These are phyloP conservation scores for Penicillium decumbens DNA, from an alignment of 2,329 filamentous ascomycete genomes.

Conservation along the genomic window DNA sequence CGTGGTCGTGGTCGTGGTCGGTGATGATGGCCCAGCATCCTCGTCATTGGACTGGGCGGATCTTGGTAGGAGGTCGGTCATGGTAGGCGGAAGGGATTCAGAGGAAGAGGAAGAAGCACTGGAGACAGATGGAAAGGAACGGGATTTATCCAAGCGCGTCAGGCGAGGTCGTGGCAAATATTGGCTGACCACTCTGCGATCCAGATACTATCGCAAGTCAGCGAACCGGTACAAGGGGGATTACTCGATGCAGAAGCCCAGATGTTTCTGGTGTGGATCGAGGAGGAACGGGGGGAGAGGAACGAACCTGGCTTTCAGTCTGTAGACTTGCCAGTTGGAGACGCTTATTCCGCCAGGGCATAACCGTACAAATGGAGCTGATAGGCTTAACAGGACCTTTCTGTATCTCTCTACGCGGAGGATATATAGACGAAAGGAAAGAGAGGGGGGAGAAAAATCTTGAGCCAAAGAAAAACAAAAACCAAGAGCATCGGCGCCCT, in stretches of 20 bases:
- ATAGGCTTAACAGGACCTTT: not conserved
- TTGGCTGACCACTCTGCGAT: conserved; percentile 13
- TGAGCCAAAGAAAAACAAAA: not conserved
- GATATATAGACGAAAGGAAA: not conserved
- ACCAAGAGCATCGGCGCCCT: not conserved
- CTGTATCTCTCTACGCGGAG: not conserved
- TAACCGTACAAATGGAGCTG: not conserved
- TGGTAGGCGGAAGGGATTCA: conserved; percentile 1
- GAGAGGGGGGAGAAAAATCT: not conserved
- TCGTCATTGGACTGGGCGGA: not conserved
- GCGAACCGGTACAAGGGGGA: not conserved
- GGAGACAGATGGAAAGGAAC: conserved; percentile 4
- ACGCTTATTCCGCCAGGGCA: conserved; percentile 6
- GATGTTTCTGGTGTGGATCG: not conserved
- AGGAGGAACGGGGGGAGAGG: no score
- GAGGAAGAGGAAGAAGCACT: conserved; percentile 9
- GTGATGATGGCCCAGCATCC: not conserved
- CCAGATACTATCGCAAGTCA: conserved; percentile 4
- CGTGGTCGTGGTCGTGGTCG: not conserved
- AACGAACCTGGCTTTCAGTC: conserved; percentile 6
- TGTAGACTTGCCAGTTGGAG: conserved; percentile 4
- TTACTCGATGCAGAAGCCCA: conserved; percentile 1
- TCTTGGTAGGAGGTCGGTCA: conserved; percentile 7
- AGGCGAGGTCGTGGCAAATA: conserved; percentile 13
- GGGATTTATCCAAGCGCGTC: conserved; percentile 15